These are phyloP conservation scores for Chlamydomonas schloesseri DNA, from an alignment of 139 green algal species.

Conservation along the genomic window DNA sequence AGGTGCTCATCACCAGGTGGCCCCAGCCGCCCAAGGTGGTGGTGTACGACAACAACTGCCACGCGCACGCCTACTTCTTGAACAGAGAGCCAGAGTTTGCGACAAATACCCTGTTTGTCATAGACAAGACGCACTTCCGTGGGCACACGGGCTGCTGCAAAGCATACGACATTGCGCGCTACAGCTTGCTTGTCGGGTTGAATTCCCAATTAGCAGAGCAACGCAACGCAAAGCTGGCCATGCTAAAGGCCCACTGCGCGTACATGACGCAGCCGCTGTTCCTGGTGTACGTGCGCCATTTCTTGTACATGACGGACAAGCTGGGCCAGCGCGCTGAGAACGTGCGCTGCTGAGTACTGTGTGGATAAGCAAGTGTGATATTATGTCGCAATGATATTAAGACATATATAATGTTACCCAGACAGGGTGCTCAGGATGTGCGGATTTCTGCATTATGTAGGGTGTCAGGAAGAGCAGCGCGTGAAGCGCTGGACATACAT, in stretches of 20 bases:
- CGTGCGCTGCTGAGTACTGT: too few species aligned
- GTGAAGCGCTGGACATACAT: too few species aligned
- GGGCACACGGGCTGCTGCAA: constrained; percentile 3
- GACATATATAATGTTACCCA: too few species aligned
- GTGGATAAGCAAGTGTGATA: too few species aligned
- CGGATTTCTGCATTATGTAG: too few species aligned
- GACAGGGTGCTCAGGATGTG: too few species aligned
- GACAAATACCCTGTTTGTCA: not conserved
- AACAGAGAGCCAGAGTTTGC: not conserved
- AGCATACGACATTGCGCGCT: not conserved
- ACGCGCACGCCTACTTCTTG: not conserved
- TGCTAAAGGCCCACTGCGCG: constrained; percentile 1
- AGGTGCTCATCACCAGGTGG: not conserved
- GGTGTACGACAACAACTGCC: constrained; percentile 21
- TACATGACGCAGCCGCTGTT: constrained; percentile 6
- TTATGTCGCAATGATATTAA: too few species aligned
- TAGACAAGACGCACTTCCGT: not conserved
- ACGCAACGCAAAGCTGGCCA: not conserved
- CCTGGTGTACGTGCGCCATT: not conserved
- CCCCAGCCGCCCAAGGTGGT: not conserved
- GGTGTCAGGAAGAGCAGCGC: too few species aligned
- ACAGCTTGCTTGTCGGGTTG: not conserved
- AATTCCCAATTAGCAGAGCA: constrained; percentile 2
- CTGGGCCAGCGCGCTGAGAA: not conserved
- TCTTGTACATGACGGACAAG: not conserved